Conservation (phyloP, 305 asterid species). For the Plantago coronopus region DNA sequence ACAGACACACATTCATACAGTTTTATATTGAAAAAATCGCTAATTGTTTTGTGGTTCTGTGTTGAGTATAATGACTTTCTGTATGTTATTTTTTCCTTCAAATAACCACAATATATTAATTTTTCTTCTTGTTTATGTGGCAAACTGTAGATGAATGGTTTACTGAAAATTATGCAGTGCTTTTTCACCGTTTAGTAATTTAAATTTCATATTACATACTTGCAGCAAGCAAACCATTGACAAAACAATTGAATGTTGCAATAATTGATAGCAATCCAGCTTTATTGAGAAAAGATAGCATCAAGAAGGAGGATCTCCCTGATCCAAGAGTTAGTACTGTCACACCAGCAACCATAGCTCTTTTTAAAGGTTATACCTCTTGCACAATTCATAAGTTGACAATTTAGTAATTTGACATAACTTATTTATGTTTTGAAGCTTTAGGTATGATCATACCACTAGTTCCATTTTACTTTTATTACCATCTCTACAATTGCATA, state of each 20-base stretch:
- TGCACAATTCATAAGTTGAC: constrained; percentile 1
- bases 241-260: constrained; percentile 69
- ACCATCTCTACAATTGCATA: constrained; percentile 1
- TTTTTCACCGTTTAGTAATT: constrained; percentile 8
- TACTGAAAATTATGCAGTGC: constrained; percentile 3
- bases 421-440: constrained; percentile 12
- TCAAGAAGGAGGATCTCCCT: constrained; percentile 73
- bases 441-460: constrained; percentile 10
- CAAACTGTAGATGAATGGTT: neutral
- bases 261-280: constrained; percentile 96
- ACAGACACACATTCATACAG: too few species aligned
- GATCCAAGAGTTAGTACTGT: constrained; percentile 98
- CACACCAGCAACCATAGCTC: constrained; percentile 80
- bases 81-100: too few species aligned
- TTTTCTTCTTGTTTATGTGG: too few species aligned
- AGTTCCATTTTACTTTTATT: constrained; percentile 6
- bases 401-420: neutral
- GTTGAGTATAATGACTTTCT: too few species aligned
- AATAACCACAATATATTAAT: too few species aligned
- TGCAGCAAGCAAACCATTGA: constrained; percentile 83
- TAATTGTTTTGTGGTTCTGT: too few species aligned
- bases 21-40: too few species aligned
- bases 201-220: constrained; percentile 23
- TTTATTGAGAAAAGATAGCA: constrained; percentile 40
- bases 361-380: constrained; percentile 59